These are phyloP conservation scores for Ascochyta koolunga DNA, from an alignment of 2,329 filamentous ascomycete species.

Conservation along the genomic window DNA sequence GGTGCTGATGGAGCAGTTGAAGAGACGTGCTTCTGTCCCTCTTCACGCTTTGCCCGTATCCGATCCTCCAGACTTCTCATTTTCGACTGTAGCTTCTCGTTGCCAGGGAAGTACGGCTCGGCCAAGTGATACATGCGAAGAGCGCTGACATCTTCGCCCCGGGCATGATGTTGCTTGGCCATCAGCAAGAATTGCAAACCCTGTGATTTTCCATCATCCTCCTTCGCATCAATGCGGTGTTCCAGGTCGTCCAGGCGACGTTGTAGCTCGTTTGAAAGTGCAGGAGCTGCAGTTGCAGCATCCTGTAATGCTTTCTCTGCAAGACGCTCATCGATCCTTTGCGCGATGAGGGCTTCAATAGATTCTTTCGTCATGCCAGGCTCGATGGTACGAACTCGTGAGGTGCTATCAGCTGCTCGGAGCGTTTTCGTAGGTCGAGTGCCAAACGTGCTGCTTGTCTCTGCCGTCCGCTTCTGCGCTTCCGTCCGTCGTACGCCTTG, in stretches of 20 bases:
- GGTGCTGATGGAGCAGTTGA: constrained; percentile 13
- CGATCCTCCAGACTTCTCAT: constrained; percentile 61
- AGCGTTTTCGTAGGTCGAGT: constrained; percentile 50
- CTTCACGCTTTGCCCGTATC: constrained; percentile 50
- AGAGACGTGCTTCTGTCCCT: constrained; percentile 25
- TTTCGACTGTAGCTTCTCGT: constrained; percentile 72
- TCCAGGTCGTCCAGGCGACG: constrained; percentile 83
- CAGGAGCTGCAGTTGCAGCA: constrained; percentile 52
- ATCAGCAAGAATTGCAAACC: constrained; percentile 87
- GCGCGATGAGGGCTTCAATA: constrained; percentile 91
- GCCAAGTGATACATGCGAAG: constrained; percentile 87
- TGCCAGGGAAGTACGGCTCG: constrained; percentile 82
- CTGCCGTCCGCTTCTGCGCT: constrained; percentile 52
- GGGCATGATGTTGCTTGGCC: constrained; percentile 87
- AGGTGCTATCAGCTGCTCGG: constrained; percentile 44
- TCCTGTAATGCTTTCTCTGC: constrained; percentile 73
- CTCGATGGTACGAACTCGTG: constrained; percentile 35
- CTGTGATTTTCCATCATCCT: constrained; percentile 77
- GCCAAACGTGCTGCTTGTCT: constrained; percentile 43
- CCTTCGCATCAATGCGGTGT: constrained; percentile 73
- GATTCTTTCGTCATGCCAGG: constrained; percentile 62
- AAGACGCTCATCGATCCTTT: constrained; percentile 87
- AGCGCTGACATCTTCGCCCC: constrained; percentile 77
- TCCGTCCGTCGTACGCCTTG: constrained; percentile 47
- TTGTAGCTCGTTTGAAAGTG: constrained; percentile 78